These are phyloP conservation scores for Leccinum truebloodii DNA, from an alignment of 768 basidiomycete species.

Conservation along the genomic window DNA sequence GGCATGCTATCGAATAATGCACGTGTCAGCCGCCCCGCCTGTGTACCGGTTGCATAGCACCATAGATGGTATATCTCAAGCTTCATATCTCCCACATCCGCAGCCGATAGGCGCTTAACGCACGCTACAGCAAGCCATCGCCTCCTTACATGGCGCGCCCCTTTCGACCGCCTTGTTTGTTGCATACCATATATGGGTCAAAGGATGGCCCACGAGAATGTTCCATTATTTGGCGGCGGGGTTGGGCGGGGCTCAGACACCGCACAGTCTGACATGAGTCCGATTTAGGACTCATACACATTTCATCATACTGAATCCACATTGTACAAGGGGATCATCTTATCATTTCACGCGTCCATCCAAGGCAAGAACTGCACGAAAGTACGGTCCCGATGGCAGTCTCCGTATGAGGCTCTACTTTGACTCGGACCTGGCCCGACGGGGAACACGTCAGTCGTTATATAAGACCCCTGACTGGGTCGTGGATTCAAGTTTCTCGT, in stretches of 20 bases:
- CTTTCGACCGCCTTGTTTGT: constrained; percentile 5
- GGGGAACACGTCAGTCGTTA: background rate
- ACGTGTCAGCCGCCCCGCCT: background rate
- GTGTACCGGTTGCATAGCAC: background rate
- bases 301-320: background rate
- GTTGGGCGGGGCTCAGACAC: background rate
- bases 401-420: background rate
- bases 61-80: background rate
- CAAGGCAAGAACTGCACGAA: constrained; percentile 19
- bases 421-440: constrained; percentile 2
- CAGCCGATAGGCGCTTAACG: background rate
- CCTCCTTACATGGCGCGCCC: background rate
- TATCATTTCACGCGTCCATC: background rate
- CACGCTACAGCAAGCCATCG: constrained; percentile 25
- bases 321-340: background rate
- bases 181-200: background rate
- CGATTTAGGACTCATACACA: constrained; percentile 3
- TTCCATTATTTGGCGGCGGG: constrained; percentile 10
- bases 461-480: constrained; percentile 17
- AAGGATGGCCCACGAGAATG: background rate
- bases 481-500: background rate
- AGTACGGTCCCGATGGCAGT: constrained; percentile 10
- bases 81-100: constrained; percentile 1
- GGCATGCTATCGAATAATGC: background rate
- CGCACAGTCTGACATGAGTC: background rate